Conservation (phyloP, 2,329 filamentous ascomycete genomes). For the Celoporthe dispersa region DNA sequence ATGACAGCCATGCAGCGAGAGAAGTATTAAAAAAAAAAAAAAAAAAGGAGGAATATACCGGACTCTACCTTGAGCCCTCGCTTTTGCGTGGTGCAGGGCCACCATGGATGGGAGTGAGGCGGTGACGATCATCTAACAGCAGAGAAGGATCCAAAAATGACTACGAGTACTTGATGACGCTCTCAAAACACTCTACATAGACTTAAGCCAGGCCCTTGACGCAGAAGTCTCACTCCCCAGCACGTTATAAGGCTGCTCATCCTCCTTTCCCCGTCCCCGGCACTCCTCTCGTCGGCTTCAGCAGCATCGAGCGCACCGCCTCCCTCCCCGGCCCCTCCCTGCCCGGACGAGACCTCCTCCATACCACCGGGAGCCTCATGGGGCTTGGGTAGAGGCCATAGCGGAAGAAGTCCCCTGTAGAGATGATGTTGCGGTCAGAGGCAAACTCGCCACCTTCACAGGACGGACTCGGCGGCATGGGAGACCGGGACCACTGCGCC, state of each 20-base stretch:
- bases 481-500: constrained; percentile 71
- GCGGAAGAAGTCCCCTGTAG: background rate
- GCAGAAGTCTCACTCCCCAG: constrained; percentile 19
- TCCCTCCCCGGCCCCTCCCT: constrained; percentile 31
- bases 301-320: constrained; percentile 24
- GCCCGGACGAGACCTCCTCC: constrained; percentile 13
- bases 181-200: background rate
- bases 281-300: constrained; percentile 21
- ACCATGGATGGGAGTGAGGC: background rate
- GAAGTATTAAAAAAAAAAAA: background rate
- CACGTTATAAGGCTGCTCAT: constrained; percentile 24
- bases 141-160: background rate
- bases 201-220: background rate
- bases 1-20: no score
- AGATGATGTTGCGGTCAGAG: constrained; percentile 50
- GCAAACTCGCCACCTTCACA: constrained; percentile 63
- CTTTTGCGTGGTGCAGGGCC: no score
- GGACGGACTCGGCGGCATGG: constrained; percentile 74
- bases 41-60: background rate
- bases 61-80: no score
- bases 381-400: constrained; percentile 6
- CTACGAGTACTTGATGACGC: background rate
- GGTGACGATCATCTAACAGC: background rate
- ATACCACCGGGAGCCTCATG: constrained; percentile 9
- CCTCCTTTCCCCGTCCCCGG: constrained; percentile 15